Evolutionary conservation across 2,329 filamentous ascomycete species (phyloP).

Genomic region (Ceratocystis destructans): DNA sequence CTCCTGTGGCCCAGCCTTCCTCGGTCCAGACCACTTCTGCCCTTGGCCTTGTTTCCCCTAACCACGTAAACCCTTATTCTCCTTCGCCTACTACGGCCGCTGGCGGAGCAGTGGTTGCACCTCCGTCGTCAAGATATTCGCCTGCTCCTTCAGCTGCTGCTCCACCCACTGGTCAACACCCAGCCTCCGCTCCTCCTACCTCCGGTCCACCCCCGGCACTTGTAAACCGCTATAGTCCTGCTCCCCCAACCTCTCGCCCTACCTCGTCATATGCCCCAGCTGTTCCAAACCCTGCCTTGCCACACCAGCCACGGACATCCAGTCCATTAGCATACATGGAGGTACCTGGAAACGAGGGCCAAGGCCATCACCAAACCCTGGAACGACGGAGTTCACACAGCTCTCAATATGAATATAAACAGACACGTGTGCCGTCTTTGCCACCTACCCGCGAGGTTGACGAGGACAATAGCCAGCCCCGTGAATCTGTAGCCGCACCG

Average conservation of each 20-base stretch:
- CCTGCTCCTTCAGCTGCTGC: constrained; percentile 36
- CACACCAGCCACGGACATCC: constrained; percentile 50
- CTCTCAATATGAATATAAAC: constrained; percentile 38
- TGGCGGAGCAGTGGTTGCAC: constrained; percentile 26
- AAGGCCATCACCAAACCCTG: constrained; percentile 28
- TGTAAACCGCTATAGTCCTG: constrained; percentile 40
- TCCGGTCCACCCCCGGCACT: constrained; percentile 21
- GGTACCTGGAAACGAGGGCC: constrained; percentile 31
- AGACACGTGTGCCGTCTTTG: constrained; percentile 43
- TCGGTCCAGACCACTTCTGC: constrained; percentile 13
- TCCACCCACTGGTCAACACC: constrained; percentile 21
- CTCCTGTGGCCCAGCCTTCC: constrained; percentile 19
- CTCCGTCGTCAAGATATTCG: constrained; percentile 43
- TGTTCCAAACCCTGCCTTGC: constrained; percentile 34
- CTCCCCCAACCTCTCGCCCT: constrained; percentile 30
- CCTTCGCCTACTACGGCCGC: neutral
- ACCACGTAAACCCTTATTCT: constrained; percentile 41
- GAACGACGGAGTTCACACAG: constrained; percentile 31
- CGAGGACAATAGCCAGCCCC: constrained; percentile 28
- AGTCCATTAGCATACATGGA: constrained; percentile 54
- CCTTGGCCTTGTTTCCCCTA: constrained; percentile 38
- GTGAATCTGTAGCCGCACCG: constrained; percentile 20
- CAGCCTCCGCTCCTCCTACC: constrained; percentile 26
- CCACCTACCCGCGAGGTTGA: constrained; percentile 50
- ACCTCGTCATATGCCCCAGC: constrained; percentile 32